Evolutionary conservation across 768 basidiomycete genomes (phyloP), one percentile per base, ranked within the genome.

Genomic region (Pleurotus sapidus): DNA sequence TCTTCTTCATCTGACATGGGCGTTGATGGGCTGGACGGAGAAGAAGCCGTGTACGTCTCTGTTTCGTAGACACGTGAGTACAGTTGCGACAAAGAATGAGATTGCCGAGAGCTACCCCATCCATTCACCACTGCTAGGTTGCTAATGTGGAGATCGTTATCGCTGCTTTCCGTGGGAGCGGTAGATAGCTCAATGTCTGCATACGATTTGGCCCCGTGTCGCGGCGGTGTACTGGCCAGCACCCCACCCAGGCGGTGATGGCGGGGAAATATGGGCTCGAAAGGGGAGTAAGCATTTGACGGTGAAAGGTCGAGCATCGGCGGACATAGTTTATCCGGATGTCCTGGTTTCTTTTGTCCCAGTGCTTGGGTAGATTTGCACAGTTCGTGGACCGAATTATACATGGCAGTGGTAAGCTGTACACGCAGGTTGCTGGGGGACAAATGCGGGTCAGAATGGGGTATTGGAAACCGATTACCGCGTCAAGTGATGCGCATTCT

Each of bases 41-140:
- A 76, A 5, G 77, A 77, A 47, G 70, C 63, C 59, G 63, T 71
- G 47, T 75, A 71, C 0, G 76, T 74, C 40, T 75, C 76, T 78
- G 43, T 20, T 34, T 34, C 30, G 30, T 34, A 2, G 30, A 34
- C 30, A 34, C 30, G 30, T 34, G 30, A 34, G 9, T 11, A 34
- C 11, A 34, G 30, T 34, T 34, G 30, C 30, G 30, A 34, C 30
- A 34, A 34, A 34, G 9, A 2, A 34, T 34, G 9, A 34, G 30
- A 34, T 34, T 34, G 30, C 30, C 30, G 30, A 34, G 30, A 34
- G 30, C 45, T 64, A 89, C 89, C 67, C 86, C 87, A 87, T 25
- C 87, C 88, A 67, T 83, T 77, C 1, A 88, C 79, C 34, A 88
- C 63, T 7, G 77, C 70, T 75, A 90, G 79, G 65, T 83, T 81